A percentile compares a stretch with the other conserved stretches of the same genome.
phyloP scores from a whole-genome alignment of 305 asterid species.

The Fraxinus paxiana region DNA sequence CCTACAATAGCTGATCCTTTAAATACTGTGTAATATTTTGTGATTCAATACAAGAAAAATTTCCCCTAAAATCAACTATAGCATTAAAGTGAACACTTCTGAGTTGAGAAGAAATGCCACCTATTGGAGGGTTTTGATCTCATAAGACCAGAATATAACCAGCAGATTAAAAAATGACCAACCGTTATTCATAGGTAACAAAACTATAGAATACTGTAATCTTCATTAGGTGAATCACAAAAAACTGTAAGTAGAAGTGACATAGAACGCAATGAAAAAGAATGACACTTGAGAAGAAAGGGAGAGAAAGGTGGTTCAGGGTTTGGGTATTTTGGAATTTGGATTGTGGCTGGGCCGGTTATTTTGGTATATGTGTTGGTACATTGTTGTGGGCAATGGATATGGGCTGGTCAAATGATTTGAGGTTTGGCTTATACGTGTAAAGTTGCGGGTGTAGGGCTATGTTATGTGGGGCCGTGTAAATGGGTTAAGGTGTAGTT shows the following conservation, averaged over 20 bases:
- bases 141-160: neutral
- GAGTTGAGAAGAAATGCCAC: neutral
- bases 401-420: neutral
- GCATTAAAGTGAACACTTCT: neutral
- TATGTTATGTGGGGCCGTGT: neutral
- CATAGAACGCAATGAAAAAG: neutral
- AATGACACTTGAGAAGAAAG: neutral
- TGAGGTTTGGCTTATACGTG: neutral
- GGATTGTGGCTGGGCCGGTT: neutral
- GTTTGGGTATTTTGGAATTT: neutral
- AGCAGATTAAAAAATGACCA: constrained; percentile 2
- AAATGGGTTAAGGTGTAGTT: neutral
- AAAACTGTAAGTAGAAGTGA: neutral
- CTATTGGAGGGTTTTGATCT: neutral
- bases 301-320: neutral
- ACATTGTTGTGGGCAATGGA: neutral
- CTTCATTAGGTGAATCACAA: constrained; percentile 16
- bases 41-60: neutral
- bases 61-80: neutral
- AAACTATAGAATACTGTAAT: neutral
- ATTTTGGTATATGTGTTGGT: neutral
- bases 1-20: neutral
- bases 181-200: neutral
- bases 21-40: neutral
- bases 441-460: neutral